These are phyloP conservation scores for Plenodomus tracheiphilus DNA, from an alignment of 2,329 filamentous ascomycete species.

Conservation along the genomic window DNA sequence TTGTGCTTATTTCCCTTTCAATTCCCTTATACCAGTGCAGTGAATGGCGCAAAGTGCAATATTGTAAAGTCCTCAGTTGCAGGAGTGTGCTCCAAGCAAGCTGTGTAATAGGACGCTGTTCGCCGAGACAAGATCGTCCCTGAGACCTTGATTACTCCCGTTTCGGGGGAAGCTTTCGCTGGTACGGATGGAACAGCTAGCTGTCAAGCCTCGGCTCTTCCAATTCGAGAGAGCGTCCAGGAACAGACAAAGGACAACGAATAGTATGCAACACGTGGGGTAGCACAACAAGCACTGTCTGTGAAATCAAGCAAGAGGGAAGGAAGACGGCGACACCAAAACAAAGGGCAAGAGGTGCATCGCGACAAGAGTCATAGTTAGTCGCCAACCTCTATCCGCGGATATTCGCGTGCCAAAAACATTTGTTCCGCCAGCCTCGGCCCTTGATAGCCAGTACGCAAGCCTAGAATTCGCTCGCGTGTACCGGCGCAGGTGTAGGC, in stretches of 20 bases:
- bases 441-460: slow-evolving; percentile 14
- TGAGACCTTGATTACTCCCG: slow-evolving; percentile 3
- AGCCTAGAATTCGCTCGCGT: background rate
- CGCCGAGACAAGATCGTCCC: background rate
- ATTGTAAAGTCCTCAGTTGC: too few species aligned
- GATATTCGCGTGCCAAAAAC: slow-evolving; percentile 30
- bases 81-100: too few species aligned
- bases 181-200: slow-evolving; percentile 17
- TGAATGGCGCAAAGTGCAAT: background rate
- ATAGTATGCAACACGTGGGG: slow-evolving; percentile 2
- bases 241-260: background rate
- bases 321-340: slow-evolving; percentile 4
- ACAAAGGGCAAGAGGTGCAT: slow-evolving; percentile 9
- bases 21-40: background rate
- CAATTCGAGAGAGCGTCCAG: background rate
- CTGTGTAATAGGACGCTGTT: too few species aligned
- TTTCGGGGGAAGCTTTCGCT: slow-evolving; percentile 11
- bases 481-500: slow-evolving; percentile 2
- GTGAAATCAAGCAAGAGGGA: slow-evolving; percentile 6
- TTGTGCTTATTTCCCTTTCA: background rate
- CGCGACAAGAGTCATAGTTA: slow-evolving; percentile 23
- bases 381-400: slow-evolving; percentile 41
- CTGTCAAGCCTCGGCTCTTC: slow-evolving; percentile 19
- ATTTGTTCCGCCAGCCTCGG: slow-evolving; percentile 40
- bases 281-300: slow-evolving; percentile 5